These are phyloP conservation scores for Mycena albidolilacea DNA, from an alignment of 768 basidiomycete species.

Conservation along the genomic window DNA sequence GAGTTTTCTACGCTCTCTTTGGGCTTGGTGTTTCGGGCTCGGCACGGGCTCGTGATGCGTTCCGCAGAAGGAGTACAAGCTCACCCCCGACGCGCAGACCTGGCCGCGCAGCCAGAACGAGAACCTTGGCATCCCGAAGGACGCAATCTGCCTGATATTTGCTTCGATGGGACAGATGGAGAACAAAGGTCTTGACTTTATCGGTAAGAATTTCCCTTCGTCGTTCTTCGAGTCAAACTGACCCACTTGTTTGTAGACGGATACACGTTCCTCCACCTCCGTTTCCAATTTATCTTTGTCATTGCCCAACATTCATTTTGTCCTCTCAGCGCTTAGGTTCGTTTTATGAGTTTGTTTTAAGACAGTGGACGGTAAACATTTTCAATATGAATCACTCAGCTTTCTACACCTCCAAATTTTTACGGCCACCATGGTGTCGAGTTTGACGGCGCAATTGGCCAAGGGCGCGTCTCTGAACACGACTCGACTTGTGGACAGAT, in stretches of 20 bases:
- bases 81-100: conserved; percentile 77
- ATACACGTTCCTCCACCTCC: conserved; percentile 62
- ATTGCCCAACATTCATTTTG: background rate
- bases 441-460: no score
- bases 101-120: conserved; percentile 75
- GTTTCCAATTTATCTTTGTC: background rate
- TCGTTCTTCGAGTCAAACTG: conserved; percentile 8
- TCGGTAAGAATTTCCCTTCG: conserved; percentile 55
- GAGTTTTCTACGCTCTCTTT: no score
- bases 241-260: conserved; percentile 55
- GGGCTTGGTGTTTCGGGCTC: no score
- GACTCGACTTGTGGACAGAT: no score
- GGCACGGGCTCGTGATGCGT: no score
- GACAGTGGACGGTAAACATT: no score
- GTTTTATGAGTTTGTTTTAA: no score
- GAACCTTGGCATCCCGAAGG: conserved; percentile 64
- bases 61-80: conserved; percentile 62
- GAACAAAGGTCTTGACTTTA: conserved; percentile 64
- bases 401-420: no score
- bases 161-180: conserved; percentile 60
- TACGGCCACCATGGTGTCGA: no score
- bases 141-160: conserved; percentile 68
- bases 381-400: no score
- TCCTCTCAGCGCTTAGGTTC: no score
- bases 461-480: no score